Evolutionary conservation across 805 yeast species (phyloP).

Genomic region (Candida mattraensis): DNA sequence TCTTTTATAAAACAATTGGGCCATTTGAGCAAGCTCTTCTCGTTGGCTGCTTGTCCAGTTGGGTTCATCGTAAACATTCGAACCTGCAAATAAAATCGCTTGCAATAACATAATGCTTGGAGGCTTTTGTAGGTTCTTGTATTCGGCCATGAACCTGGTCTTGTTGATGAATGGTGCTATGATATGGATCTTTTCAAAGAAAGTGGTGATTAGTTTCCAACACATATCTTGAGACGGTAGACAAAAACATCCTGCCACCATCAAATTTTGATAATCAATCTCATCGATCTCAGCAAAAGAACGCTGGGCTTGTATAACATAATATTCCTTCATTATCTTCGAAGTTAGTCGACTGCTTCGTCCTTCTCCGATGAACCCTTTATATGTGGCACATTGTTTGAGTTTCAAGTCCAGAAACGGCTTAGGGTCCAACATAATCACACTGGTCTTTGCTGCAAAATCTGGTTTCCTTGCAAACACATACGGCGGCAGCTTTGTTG

Average conservation of each 20-base stretch:
- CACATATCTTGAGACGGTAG: constrained; percentile 50
- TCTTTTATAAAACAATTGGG: constrained; percentile 33
- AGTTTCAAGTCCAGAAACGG: constrained; percentile 5
- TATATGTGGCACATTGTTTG: constrained; percentile 11
- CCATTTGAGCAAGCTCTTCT: constrained; percentile 43
- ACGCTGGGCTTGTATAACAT: constrained; percentile 6
- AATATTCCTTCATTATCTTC: constrained; percentile 13
- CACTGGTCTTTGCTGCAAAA: constrained; percentile 6
- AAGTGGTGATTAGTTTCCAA: constrained; percentile 52
- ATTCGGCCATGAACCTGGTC: constrained; percentile 56
- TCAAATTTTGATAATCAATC: constrained; percentile 61
- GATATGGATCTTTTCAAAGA: constrained; percentile 65
- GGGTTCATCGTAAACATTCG: constrained; percentile 56
- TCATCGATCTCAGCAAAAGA: constrained; percentile 24
- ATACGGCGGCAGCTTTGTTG: constrained; percentile 21
- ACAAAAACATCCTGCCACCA: constrained; percentile 67
- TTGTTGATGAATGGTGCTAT: constrained; percentile 65
- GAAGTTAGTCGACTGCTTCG: constrained; percentile 11
- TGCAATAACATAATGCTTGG: constrained; percentile 62
- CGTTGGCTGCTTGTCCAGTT: constrained; percentile 49
- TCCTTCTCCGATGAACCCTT: constrained; percentile 31
- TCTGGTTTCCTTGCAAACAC: constrained; percentile 8
- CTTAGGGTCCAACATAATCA: constrained; percentile 17
- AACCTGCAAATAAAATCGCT: constrained; percentile 63
- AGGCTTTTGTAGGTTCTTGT: constrained; percentile 55